phyloP scores from a whole-genome alignment of 805 yeast genomes.

The Yarrowia sp. region DNA sequence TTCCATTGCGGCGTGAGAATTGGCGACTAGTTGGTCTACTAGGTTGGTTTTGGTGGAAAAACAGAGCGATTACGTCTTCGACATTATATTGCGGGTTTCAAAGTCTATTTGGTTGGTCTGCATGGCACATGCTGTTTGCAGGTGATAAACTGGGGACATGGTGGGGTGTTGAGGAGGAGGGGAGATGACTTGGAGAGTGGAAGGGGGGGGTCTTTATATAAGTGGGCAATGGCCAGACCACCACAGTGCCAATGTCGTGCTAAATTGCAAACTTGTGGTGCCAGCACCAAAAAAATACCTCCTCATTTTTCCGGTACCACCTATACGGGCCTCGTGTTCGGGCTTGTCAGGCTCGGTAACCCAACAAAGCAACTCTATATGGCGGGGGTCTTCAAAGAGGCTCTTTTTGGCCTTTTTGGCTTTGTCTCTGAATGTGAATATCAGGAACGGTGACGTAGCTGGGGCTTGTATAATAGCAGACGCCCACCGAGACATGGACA shows the following conservation, averaged over 20 bases:
- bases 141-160: slow-evolving; percentile 24
- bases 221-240: too few species aligned
- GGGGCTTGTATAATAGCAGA: too few species aligned
- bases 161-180: slow-evolving; percentile 1
- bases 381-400: slow-evolving; percentile 11
- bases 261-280: too few species aligned
- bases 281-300: too few species aligned
- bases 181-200: background rate
- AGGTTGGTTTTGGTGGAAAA: background rate
- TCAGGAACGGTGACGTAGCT: slow-evolving; percentile 23
- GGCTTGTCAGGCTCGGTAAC: slow-evolving; percentile 29
- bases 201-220: background rate
- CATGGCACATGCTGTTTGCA: slow-evolving; percentile 6
- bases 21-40: too few species aligned
- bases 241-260: too few species aligned
- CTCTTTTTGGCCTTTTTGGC: slow-evolving; percentile 8
- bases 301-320: too few species aligned
- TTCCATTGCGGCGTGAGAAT: slow-evolving; percentile 64
- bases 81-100: slow-evolving; percentile 27
- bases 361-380: slow-evolving; percentile 28
- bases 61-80: slow-evolving; percentile 20
- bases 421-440: slow-evolving; percentile 33
- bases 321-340: slow-evolving; percentile 1
- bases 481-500: background rate
- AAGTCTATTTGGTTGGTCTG: slow-evolving; percentile 17